Conservation (phyloP, 2,329 filamentous ascomycete species). For the Paramyrothecium sp. region DNA sequence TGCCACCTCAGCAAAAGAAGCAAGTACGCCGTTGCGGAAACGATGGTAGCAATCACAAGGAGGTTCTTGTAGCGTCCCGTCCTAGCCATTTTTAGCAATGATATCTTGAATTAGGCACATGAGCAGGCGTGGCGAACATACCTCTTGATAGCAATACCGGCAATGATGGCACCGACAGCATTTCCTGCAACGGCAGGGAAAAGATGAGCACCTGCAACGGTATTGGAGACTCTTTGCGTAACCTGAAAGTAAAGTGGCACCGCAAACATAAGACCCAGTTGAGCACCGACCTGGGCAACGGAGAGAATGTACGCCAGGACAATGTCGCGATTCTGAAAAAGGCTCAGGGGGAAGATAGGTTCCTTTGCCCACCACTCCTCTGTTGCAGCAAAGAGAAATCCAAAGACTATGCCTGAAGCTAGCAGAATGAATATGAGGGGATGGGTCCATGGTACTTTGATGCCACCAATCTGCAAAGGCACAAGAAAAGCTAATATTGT, state of each 20-base stretch:
- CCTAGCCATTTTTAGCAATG: slow-evolving; percentile 21
- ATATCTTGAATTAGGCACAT: too few relatives aligned
- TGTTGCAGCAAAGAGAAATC: slow-evolving; percentile 39
- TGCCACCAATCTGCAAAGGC: slow-evolving; percentile 51
- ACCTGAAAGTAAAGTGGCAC: slow-evolving; percentile 71
- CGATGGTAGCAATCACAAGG: slow-evolving; percentile 47
- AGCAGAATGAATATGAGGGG: slow-evolving; percentile 40
- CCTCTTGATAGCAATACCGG: slow-evolving; percentile 55
- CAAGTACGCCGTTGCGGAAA: slow-evolving; percentile 48
- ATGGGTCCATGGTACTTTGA: slow-evolving; percentile 47
- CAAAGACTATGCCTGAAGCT: slow-evolving; percentile 32
- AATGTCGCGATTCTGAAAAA: slow-evolving; percentile 52
- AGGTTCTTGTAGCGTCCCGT: slow-evolving; percentile 60
- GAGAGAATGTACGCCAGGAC: slow-evolving; percentile 51
- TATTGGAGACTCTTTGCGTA: slow-evolving; percentile 54
- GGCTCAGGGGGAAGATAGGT: slow-evolving; percentile 56
- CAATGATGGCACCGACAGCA: slow-evolving; percentile 59
- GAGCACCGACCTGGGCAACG: slow-evolving; percentile 56
- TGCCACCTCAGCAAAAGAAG: slow-evolving; percentile 58
- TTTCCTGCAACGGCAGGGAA: slow-evolving; percentile 69
- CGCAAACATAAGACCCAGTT: slow-evolving; percentile 50
- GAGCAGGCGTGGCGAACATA: too few relatives aligned
- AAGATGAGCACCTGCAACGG: slow-evolving; percentile 58
- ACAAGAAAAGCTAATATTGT: slow-evolving; percentile 54
- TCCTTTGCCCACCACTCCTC: slow-evolving; percentile 47